phyloP scores from a whole-genome alignment of 2,329 filamentous ascomycete genomes.

The Coniella vitis region DNA sequence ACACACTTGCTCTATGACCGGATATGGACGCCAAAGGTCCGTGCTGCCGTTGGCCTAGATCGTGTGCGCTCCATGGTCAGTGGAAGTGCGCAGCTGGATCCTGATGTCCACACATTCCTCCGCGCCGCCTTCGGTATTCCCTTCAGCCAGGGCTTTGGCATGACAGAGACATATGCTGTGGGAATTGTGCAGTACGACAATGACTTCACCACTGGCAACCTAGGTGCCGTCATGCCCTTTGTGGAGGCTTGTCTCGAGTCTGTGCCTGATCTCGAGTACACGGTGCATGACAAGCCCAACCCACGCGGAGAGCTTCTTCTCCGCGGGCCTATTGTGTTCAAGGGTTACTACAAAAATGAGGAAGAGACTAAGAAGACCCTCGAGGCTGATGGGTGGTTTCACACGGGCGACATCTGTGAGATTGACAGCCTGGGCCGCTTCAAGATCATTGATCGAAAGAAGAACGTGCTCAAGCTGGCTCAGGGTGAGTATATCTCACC shows the following conservation, averaged over 20 bases:
- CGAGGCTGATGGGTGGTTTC: constrained; percentile 91
- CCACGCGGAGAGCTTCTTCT: constrained; percentile 87
- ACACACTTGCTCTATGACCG: constrained; percentile 73
- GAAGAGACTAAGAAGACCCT: constrained; percentile 80
- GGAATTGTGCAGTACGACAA: constrained; percentile 60
- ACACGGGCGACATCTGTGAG: constrained; percentile 84
- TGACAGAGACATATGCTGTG: constrained; percentile 88
- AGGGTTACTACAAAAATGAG: constrained; percentile 82
- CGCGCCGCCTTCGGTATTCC: constrained; percentile 73
- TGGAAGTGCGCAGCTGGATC: constrained; percentile 86
- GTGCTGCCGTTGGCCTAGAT: constrained; percentile 74
- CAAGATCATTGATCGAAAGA: constrained; percentile 90
- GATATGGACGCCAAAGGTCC: constrained; percentile 86
- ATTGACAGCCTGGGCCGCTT: constrained; percentile 82
- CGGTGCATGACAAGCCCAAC: constrained; percentile 76
- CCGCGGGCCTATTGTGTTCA: constrained; percentile 73
- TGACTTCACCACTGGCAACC: constrained; percentile 75
- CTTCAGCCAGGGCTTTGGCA: constrained; percentile 82
- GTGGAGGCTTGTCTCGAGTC: constrained; percentile 76
- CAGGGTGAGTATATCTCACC: constrained; percentile 98
- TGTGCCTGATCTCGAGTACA: constrained; percentile 91
- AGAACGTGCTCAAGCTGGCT: constrained; percentile 97
- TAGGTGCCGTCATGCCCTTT: constrained; percentile 62
- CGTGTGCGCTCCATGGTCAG: constrained; percentile 68
- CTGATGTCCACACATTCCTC: constrained; percentile 80